Evolutionary conservation across 176 grass and related monocot species (phyloP).

Genomic region (Avena sativa): DNA sequence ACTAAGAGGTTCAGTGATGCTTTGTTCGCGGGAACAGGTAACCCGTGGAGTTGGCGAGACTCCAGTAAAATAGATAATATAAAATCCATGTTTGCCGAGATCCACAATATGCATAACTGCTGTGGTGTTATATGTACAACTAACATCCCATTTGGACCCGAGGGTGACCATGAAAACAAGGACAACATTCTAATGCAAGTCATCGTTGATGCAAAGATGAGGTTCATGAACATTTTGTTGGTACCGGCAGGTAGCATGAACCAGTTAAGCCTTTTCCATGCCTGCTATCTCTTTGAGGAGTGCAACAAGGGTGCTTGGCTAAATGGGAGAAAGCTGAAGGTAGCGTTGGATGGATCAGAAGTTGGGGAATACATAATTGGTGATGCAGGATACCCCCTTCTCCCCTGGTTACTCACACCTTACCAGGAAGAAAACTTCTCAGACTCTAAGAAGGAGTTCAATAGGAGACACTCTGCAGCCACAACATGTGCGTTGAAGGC

Average conservation of each 20-base stretch:
- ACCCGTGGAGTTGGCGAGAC: slow-evolving; percentile 50
- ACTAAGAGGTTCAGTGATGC: slow-evolving; percentile 67
- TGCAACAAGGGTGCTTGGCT: background rate
- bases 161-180: background rate
- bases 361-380: background rate
- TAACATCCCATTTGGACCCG: slow-evolving; percentile 29
- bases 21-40: slow-evolving; percentile 39
- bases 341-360: background rate
- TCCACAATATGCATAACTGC: slow-evolving; percentile 60
- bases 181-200: background rate
- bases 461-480: background rate
- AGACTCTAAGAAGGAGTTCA: background rate
- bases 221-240: background rate
- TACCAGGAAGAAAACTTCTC: background rate
- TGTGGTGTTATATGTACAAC: slow-evolving; percentile 69
- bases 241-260: background rate
- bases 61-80: slow-evolving; percentile 43
- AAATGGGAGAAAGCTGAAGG: background rate
- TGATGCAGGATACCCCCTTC: slow-evolving; percentile 5
- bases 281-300: background rate
- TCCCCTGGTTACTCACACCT: background rate
- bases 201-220: background rate
- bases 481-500: background rate
- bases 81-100: slow-evolving; percentile 54
- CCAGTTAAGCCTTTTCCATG: background rate